These are phyloP conservation scores for Linum usitatissimum DNA, from an alignment of 345 rosid species.

Conservation along the genomic window DNA sequence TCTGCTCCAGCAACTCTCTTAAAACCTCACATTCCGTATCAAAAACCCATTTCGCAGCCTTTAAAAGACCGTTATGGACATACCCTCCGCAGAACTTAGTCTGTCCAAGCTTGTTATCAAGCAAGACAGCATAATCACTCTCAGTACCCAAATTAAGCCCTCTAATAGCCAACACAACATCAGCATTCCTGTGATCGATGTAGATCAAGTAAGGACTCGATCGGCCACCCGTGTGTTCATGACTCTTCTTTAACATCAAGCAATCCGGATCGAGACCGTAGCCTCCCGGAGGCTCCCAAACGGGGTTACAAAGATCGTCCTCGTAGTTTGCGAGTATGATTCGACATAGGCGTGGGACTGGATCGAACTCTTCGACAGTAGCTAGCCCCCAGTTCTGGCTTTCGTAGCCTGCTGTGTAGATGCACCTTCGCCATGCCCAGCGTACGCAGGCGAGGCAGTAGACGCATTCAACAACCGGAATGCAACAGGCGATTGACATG, in stretches of 20 bases:
- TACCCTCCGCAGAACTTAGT: conserved; percentile 84
- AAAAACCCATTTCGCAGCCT: conserved; percentile 77
- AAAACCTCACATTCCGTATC: conserved; percentile 51
- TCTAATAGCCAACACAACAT: conserved; percentile 56
- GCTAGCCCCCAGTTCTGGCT: conserved; percentile 87
- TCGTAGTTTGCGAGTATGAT: conserved; percentile 60
- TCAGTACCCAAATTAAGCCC: conserved; percentile 82
- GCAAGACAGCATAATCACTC: conserved; percentile 77
- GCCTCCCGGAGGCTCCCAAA: conserved; percentile 89
- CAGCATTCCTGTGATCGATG: conserved; percentile 54
- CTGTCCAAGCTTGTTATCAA: conserved; percentile 84
- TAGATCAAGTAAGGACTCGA: conserved; percentile 78
- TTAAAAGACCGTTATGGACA: conserved; percentile 78
- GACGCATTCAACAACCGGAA: conserved; percentile 78
- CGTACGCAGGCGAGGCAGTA: conserved; percentile 83
- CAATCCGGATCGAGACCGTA: conserved; percentile 67
- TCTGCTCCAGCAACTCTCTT: conserved; percentile 41
- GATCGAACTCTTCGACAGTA: conserved; percentile 59
- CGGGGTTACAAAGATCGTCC: conserved; percentile 60
- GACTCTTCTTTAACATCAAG: conserved; percentile 44
- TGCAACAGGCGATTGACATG: conserved; percentile 77
- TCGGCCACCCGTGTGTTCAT: conserved; percentile 53
- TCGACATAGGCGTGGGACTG: conserved; percentile 71
- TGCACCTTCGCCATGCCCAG: conserved; percentile 81
- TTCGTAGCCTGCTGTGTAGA: conserved; percentile 82